Percentiles rank a stretch among this genome's conserved stretches.
phyloP scores from a whole-genome alignment of 768 basidiomycete species.

The Rhizopogon salebrosus region DNA sequence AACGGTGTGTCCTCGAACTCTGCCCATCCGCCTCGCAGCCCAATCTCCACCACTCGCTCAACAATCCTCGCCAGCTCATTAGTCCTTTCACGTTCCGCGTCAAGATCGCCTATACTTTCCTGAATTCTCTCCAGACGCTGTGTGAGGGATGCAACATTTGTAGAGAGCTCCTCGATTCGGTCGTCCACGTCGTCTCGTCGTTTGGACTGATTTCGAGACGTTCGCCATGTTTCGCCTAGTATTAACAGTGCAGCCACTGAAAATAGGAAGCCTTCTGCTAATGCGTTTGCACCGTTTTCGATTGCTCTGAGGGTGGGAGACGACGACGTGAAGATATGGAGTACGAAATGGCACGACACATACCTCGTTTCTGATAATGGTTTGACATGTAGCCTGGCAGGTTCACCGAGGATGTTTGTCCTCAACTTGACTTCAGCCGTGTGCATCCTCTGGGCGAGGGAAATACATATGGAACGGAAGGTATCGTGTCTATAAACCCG shows the following conservation, averaged over 20 bases:
- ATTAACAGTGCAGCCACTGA: conserved; percentile 70
- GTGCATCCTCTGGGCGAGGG: conserved; percentile 74
- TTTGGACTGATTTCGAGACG: conserved; percentile 61
- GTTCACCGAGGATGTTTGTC: conserved; percentile 74
- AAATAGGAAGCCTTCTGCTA: conserved; percentile 85
- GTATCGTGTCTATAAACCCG: conserved; percentile 54
- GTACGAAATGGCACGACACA: conserved; percentile 14
- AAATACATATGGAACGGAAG: conserved; percentile 67
- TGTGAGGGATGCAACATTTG: conserved; percentile 41
- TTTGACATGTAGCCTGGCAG: conserved; percentile 56
- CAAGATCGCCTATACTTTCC: conserved; percentile 34
- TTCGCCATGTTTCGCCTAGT: conserved; percentile 71
- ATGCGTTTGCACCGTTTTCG: conserved; percentile 78
- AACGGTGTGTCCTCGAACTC: conserved; percentile 61
- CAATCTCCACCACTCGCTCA: conserved; percentile 64
- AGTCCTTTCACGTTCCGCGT: conserved; percentile 34
- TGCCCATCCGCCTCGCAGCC: conserved; percentile 56
- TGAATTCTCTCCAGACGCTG: conserved; percentile 39
- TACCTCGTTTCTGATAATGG: conserved; percentile 76
- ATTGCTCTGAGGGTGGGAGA: conserved; percentile 54
- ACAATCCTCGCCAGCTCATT: conserved; percentile 64
- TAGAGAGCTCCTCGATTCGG: conserved; percentile 53
- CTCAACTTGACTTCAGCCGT: conserved; percentile 67
- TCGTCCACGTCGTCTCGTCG: conserved; percentile 74
- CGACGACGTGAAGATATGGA: neutral